phyloP scores from a whole-genome alignment of 768 basidiomycete genomes.

The Naganishia antarctica region DNA sequence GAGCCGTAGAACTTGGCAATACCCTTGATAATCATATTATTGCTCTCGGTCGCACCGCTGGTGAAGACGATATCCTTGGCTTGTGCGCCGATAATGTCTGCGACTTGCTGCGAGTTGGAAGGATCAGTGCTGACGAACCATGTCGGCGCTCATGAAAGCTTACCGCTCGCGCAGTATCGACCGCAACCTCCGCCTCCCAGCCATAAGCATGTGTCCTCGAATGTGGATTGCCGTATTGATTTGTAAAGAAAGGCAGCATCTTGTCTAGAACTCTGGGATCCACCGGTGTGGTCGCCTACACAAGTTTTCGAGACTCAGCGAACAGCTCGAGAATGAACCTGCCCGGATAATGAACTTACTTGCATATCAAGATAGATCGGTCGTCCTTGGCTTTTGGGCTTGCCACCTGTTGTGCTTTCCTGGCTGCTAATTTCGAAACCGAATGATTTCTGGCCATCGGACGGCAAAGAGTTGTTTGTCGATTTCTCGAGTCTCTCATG shows the following conservation, averaged over 20 bases:
- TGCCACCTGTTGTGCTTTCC: slow-evolving; percentile 43
- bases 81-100: slow-evolving; percentile 87
- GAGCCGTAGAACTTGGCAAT: slow-evolving; percentile 92
- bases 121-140: too few relatives aligned
- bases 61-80: slow-evolving; percentile 95
- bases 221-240: slow-evolving; percentile 96
- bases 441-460: slow-evolving; percentile 34
- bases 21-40: slow-evolving; percentile 96
- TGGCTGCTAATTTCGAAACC: slow-evolving; percentile 47
- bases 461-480: not conserved
- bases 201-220: slow-evolving; percentile 98
- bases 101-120: too few relatives aligned
- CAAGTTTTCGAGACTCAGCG: not conserved
- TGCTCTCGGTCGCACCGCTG: slow-evolving; percentile 94
- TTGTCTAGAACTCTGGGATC: slow-evolving; percentile 94
- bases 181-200: slow-evolving; percentile 95
- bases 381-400: slow-evolving; percentile 51
- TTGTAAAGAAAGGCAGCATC: slow-evolving; percentile 91
- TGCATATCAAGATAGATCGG: slow-evolving; percentile 99
- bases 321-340: too few relatives aligned
- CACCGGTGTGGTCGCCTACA: slow-evolving; percentile 89
- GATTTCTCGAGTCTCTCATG: not conserved
- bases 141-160: too few relatives aligned
- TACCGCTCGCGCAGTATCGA: slow-evolving; percentile 85
- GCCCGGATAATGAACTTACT: slow-evolving; percentile 53